phyloP scores from a whole-genome alignment of 2,329 filamentous ascomycete genomes.

The Talaromyces sp. region DNA sequence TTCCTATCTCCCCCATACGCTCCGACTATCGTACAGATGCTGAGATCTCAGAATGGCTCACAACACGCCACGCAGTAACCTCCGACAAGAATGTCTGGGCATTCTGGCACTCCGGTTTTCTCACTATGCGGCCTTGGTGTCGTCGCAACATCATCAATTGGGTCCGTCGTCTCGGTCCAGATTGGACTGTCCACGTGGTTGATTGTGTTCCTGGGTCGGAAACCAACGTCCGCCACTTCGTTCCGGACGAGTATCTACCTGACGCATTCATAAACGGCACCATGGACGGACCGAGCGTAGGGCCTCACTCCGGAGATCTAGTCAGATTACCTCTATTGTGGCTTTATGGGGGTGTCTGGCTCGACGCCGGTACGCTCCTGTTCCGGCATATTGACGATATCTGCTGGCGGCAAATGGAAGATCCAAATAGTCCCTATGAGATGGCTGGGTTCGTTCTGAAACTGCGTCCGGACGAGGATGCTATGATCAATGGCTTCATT shows the following conservation, averaged over 20 bases:
- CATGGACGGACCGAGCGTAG: background rate
- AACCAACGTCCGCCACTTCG: background rate
- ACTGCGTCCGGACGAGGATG: background rate
- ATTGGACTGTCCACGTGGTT: conserved; percentile 36
- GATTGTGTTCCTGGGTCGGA: background rate
- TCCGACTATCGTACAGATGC: background rate
- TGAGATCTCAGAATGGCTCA: background rate
- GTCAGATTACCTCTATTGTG: background rate
- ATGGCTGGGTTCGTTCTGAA: background rate
- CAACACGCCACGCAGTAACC: background rate
- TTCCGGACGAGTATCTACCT: background rate
- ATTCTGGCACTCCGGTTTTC: conserved; percentile 41
- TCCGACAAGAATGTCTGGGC: conserved; percentile 45
- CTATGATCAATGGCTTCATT: background rate
- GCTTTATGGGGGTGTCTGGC: background rate
- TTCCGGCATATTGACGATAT: background rate
- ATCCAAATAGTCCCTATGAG: background rate
- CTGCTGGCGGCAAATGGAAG: background rate
- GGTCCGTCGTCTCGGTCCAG: conserved; percentile 40
- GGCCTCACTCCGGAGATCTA: background rate
- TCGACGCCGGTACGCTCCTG: background rate
- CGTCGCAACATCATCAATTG: conserved; percentile 44
- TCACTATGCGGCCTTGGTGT: conserved; percentile 40
- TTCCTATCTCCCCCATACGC: background rate
- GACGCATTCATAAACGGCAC: background rate